Base-by-base conservation (phyloP, 352 stramenopile species). In the Globisporangium camurandrum region DNA sequence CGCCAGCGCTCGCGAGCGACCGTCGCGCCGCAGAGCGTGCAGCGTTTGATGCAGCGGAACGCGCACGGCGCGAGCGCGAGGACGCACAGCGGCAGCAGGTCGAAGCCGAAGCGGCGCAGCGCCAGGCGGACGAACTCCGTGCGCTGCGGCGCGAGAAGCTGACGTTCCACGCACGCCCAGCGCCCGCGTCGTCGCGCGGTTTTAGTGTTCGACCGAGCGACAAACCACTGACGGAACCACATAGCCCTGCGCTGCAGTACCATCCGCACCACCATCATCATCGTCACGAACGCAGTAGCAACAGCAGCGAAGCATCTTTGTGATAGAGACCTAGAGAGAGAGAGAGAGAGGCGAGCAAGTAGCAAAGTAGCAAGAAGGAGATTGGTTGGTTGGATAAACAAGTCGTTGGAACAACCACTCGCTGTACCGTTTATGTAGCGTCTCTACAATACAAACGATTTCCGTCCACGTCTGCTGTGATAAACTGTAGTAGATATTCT, bases 41-140 rank as follows among this genome's bases (percentile, higher is more conserved):
- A 37, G 63, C 72, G 14, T 91, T 83, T 57, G 76, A 88, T 48
- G 76, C 52, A 17, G 70, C 76, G 16, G 79, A 91, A 34, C 80
- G 76, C 49, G 76, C 86, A 54, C 79, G 79, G 11, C 74, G 66
- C 4, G 62, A 75, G 38, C 69, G 59, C 40, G 79, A 87, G 39
- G 74, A 91, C 68, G 74, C 71, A 1, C 69, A 84, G 44, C 71
- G 67, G 46, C 38, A 74, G 37, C 66, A 82, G 17, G 43, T 64
- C 51, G 70, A 87, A 19, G 66, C 73, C 24, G 74, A 86, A 37
- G 50, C 67, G 19, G 61, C 60, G 8, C 76, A 71, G 31, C 49
- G 62, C 4, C 62, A 87, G 31, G 76, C 87, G 27, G 76, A 86
- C 24, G 73, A 88, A 51, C 75, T 91, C 53, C 83, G 78, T 48